phyloP scores from a whole-genome alignment of 768 basidiomycete genomes.

The Gyrodon lividus region DNA sequence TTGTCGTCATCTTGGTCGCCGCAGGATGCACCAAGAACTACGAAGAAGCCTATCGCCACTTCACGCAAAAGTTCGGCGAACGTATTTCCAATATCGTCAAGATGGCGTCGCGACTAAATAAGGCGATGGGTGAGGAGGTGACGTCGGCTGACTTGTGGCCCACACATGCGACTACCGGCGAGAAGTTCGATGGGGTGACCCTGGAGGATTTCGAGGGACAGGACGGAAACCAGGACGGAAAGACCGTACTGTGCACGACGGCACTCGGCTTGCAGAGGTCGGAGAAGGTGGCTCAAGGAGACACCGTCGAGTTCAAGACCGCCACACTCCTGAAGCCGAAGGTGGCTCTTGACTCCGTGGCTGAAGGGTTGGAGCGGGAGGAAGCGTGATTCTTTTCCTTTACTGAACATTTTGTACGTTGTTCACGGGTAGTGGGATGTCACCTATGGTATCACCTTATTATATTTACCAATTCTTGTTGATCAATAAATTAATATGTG shows the following conservation, averaged over 20 bases:
- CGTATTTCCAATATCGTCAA: constrained; percentile 35
- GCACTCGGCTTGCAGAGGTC: constrained; percentile 50
- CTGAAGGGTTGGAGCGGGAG: constrained; percentile 30
- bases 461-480: constrained; percentile 24
- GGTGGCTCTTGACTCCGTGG: constrained; percentile 44
- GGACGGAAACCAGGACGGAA: constrained; percentile 10
- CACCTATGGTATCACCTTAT: constrained; percentile 22
- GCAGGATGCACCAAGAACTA: constrained; percentile 38
- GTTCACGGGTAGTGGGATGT: constrained; percentile 5
- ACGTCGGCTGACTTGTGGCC: constrained; percentile 57
- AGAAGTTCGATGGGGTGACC: constrained; percentile 35
- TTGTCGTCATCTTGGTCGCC: constrained; percentile 41
- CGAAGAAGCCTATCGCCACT: constrained; percentile 30
- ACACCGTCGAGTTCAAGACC: constrained; percentile 47
- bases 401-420: background rate
- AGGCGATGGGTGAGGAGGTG: constrained; percentile 57
- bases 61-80: constrained; percentile 36
- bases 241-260: constrained; percentile 51
- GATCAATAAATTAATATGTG: constrained; percentile 26
- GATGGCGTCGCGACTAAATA: constrained; percentile 34
- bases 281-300: constrained; percentile 37
- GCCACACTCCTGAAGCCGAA: constrained; percentile 51
- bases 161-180: constrained; percentile 43
- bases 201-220: constrained; percentile 48
- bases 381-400: constrained; percentile 12